Base-by-base conservation (phyloP, 1,139 yeast species). In the Yamadazyma taylorii region DNA sequence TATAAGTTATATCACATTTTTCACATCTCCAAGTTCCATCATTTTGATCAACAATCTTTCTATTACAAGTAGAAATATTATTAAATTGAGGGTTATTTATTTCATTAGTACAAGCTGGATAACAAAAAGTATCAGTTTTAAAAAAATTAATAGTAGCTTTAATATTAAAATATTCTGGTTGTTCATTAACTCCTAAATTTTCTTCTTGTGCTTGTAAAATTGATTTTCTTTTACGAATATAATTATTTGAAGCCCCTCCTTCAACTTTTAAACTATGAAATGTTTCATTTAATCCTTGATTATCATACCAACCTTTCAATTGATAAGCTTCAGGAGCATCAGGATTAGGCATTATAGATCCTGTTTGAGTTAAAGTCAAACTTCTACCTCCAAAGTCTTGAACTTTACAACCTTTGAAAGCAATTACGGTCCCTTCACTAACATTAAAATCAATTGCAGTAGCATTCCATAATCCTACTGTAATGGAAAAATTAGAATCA, bases 241-340 rank as follows among this genome's bases (percentile, higher is more conserved):
- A 49, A 41, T 68, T 75, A 19, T 56, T 29, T 11, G 58, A 34
- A 7, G 53, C 33, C 4, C 52, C 49, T 12, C 51, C 44, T 40
- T 73, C 77, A 3, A 51, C 46, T 53, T 78, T 81, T 58, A 85
- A 63, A n/a, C 80, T 66, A 50, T 79, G 78, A 66, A 85, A 88
- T 29, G 61, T 65, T 45, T 78, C 81, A 41, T 69, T 66, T 30
- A 72, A 71, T 34, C 96, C 97, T 50, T 78, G 80, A 35, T 82
- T 77, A 54, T 88, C 96, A 55, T 81, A 94, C 99, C 99, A 94
- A 4, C 98, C 97, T 60, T 88, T 87, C 50, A 94, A 74, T 38
- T 78, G 75, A 58, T 80, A 88, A 5, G 97, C 92, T 59, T 89
- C 96, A 13, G 87, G 83, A 15, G 86, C 77, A 55, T 90, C 97